Percentiles rank a stretch among this genome's conserved stretches.
These are phyloP conservation scores for Plasmodium vinckei DNA, from an alignment of 169 alveolate genomes.

Conservation along the genomic window DNA sequence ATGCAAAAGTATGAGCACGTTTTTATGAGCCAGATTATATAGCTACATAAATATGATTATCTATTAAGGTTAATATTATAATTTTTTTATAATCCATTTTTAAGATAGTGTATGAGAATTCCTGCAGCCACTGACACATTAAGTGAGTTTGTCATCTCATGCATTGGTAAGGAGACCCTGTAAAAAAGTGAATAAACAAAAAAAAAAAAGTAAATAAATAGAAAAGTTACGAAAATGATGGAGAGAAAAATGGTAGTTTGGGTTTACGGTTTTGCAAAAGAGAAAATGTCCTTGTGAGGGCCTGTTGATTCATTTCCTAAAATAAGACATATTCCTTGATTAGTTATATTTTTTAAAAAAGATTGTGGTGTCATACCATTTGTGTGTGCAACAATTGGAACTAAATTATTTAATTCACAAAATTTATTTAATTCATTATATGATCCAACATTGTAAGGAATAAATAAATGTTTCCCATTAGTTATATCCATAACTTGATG, in stretches of 20 bases:
- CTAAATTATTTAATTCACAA: slow-evolving; percentile 78
- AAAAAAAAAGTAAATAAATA: neutral
- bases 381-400: slow-evolving; percentile 85
- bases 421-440: slow-evolving; percentile 74
- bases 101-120: slow-evolving; percentile 82
- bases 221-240: neutral
- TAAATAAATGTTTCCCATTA: slow-evolving; percentile 81
- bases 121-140: slow-evolving; percentile 87
- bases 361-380: slow-evolving; percentile 64
- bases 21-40: too few relatives aligned
- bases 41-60: too few relatives aligned
- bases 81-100: slow-evolving; percentile 10
- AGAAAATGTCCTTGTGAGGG: slow-evolving; percentile 50
- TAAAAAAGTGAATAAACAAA: neutral
- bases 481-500: slow-evolving; percentile 84
- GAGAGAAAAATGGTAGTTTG: neutral
- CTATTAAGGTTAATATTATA: too few relatives aligned
- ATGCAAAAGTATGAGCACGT: too few relatives aligned
- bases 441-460: slow-evolving; percentile 81
- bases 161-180: slow-evolving; percentile 85
- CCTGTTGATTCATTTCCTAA: slow-evolving; percentile 73
- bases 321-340: slow-evolving; percentile 65
- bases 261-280: slow-evolving; percentile 69
- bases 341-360: slow-evolving; percentile 20
- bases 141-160: slow-evolving; percentile 83